These are phyloP conservation scores for Thuidium tamariscinum DNA, from an alignment of 225 moss, liverwort and hornwort genomes.

Conservation along the genomic window DNA sequence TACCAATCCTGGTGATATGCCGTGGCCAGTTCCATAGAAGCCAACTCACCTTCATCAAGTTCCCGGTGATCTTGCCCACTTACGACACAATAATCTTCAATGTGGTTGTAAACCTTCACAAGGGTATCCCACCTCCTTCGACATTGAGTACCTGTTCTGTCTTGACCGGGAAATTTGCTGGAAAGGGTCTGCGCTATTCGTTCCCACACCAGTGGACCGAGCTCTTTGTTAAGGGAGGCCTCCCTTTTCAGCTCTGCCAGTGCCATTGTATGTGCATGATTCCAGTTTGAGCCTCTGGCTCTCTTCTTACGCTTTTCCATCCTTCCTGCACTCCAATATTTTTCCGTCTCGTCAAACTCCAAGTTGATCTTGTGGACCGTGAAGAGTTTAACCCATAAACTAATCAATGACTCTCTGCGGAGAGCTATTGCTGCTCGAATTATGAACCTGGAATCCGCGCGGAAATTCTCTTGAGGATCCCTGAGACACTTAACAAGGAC, in stretches of 20 bases:
- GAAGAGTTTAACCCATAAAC: neutral
- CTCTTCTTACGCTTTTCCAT: neutral
- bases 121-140: conserved; percentile 8
- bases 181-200: neutral
- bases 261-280: neutral
- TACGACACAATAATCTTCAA: neutral
- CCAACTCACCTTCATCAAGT: neutral
- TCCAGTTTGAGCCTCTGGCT: neutral
- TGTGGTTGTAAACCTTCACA: neutral
- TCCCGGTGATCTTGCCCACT: neutral
- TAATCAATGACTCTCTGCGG: too few species aligned
- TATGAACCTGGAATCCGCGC: neutral
- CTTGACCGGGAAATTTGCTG: neutral
- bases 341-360: too few species aligned
- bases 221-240: neutral
- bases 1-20: neutral
- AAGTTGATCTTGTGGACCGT: neutral
- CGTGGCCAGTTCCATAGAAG: neutral
- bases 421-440: neutral
- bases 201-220: neutral
- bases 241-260: neutral
- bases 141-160: neutral
- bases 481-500: neutral
- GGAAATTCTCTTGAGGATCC: neutral
- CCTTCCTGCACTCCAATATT: neutral